phyloP scores from a whole-genome alignment of 495 filamentous ascomycete genomes.

The Hypoxylon cercidicola region DNA sequence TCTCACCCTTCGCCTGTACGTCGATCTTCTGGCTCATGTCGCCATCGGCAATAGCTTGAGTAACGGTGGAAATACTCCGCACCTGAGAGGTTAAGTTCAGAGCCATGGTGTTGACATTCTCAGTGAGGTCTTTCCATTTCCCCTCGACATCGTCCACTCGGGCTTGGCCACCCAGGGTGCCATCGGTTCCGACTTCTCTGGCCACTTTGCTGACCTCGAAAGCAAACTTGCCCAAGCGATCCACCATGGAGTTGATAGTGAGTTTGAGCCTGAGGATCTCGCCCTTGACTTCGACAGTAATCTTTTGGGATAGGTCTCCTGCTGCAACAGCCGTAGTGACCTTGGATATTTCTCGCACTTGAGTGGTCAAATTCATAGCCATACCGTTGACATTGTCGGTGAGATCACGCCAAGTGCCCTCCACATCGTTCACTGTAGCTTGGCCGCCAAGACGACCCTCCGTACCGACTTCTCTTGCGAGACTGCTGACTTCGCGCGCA shows the following conservation, averaged over 20 bases:
- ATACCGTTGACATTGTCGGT: slow-evolving; percentile 99
- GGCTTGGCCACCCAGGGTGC: slow-evolving; percentile 93
- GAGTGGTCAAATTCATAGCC: slow-evolving; percentile 98
- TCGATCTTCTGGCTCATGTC: slow-evolving; percentile 97
- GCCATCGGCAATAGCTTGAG: slow-evolving; percentile 91
- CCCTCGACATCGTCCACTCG: slow-evolving; percentile 98
- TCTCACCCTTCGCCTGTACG: slow-evolving; percentile 95
- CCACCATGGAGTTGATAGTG: slow-evolving; percentile 99
- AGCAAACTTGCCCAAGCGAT: slow-evolving; percentile 94
- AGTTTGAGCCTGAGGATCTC: slow-evolving; percentile 96
- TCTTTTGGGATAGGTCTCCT: slow-evolving; percentile 95
- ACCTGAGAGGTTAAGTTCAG: slow-evolving; percentile 90
- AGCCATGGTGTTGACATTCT: slow-evolving; percentile 96
- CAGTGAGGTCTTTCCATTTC: slow-evolving; percentile 98
- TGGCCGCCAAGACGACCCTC: slow-evolving; percentile 96
- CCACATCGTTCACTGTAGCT: slow-evolving; percentile 95
- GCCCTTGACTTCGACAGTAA: slow-evolving; percentile 93
- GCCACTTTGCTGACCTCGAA: slow-evolving; percentile 99
- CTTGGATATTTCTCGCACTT: slow-evolving; percentile 97
- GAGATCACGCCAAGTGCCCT: slow-evolving; percentile 96
- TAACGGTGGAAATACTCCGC: slow-evolving; percentile 95
- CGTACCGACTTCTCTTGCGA: slow-evolving; percentile 95
- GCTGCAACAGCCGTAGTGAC: slow-evolving; percentile 96
- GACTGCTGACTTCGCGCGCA: slow-evolving; percentile 96
- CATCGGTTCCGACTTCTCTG: slow-evolving; percentile 97